Evolutionary conservation across 192 early-diverging fungal species (phyloP), one percentile per base, ranked within the genome.

Genomic region (Umbelopsis vinacea): DNA sequence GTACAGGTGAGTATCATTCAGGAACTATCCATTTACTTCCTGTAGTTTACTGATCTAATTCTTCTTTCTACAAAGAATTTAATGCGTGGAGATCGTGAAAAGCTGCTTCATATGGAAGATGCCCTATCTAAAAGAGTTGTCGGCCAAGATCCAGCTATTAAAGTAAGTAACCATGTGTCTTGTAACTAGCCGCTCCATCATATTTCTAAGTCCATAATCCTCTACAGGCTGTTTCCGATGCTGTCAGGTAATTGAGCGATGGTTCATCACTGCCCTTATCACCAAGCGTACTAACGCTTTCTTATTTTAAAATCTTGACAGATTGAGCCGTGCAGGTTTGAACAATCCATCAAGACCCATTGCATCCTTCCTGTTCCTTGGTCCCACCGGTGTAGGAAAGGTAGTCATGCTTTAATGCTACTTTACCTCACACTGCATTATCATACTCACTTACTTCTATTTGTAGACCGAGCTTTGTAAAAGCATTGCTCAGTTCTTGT

Each of bases 311-410:
- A 15, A 46, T 46, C 48, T 14, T 48, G 2, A 6, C 15, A 50
- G 74, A 43, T 82, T 95, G 9, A 94, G 92, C 26, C 89, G 98
- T 9, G 97, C 98, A 4, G 98, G 98, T 7, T 88, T 99, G 74
- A 75, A 91, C 6, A 90, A 91, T 19, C 82, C 82, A 23, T 87
- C 90, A 53, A 89, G 92, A 54, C 95, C 95, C 9, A 90, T 96
- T 67, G 97, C 94, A 10, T 93, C 90, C 6, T 98, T 99, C 83
- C 74, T 99, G 67, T 99, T 99, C 81, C 85, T 99, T 2, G 98
- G 98, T 2, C 95, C 96, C 3, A 98, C 96, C 14, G 98, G 98
- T 79, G 93, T 94, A 0, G 98, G 98, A 37, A 99, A 99, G 74
- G 74, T 76, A 70, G 10, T 11, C 10, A 12, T 43, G 11, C 11